These are phyloP conservation scores for Neurospora crassa DNA, from an alignment of 2,329 filamentous ascomycete genomes.

Conservation along the genomic window DNA sequence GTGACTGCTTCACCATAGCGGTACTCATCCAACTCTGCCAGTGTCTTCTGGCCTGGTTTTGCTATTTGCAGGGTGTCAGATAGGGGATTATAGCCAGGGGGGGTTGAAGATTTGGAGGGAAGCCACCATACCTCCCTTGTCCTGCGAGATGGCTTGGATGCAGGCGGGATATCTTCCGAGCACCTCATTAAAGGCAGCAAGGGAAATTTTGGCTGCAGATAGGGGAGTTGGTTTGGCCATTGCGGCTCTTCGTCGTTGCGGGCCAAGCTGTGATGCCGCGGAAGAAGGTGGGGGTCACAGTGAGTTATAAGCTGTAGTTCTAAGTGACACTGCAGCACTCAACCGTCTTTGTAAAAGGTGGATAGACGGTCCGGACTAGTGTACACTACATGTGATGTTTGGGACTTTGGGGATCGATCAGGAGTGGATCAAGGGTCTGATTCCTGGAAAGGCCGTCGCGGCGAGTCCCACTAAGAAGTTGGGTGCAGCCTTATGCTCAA, in stretches of 20 bases:
- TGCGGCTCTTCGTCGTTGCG: conserved; percentile 19
- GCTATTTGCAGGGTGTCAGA: conserved; percentile 22
- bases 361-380: neutral
- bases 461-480: neutral
- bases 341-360: neutral
- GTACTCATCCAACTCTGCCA: conserved; percentile 49
- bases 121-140: conserved; percentile 32
- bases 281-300: conserved; percentile 5
- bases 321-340: conserved; percentile 9
- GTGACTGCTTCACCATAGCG: conserved; percentile 46
- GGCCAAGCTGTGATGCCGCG: conserved; percentile 7
- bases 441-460: neutral
- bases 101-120: neutral
- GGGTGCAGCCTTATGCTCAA: neutral
- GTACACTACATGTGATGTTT: neutral
- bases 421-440: neutral
- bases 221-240: conserved; percentile 20
- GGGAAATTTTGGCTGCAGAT: conserved; percentile 20
- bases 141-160: conserved; percentile 30
- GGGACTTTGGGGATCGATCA: neutral
- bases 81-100: neutral
- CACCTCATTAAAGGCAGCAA: conserved; percentile 16
- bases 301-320: neutral
- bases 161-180: conserved; percentile 18
- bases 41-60: conserved; percentile 39